A percentile compares a stretch with the other conserved stretches of the same genome.
Conservation (phyloP, 148 eudicot species). For the Dianthus caryophyllus region DNA sequence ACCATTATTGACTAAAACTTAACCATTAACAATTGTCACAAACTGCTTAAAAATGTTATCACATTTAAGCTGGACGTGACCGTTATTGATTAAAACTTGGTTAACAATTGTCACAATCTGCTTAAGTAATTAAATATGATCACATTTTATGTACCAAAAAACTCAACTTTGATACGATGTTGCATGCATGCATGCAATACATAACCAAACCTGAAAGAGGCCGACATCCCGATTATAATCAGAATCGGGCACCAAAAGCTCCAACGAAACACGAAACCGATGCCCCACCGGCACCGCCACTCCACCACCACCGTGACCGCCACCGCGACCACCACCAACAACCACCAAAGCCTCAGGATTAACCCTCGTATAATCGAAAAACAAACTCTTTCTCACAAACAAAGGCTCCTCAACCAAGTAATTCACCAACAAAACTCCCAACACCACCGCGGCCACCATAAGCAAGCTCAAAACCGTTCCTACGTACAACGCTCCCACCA, state of each 20-base stretch:
- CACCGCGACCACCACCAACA: slow-evolving; percentile 14
- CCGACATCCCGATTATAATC: slow-evolving; percentile 65
- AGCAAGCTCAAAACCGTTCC: slow-evolving; percentile 33
- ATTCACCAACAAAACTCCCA: slow-evolving; percentile 51
- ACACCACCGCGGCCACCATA: slow-evolving; percentile 36
- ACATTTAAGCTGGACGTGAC: too few species aligned
- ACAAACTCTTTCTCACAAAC: slow-evolving; percentile 34
- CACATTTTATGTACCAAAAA: too few species aligned
- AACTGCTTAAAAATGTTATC: too few species aligned
- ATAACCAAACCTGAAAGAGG: slow-evolving; percentile 70
- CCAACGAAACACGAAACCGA: slow-evolving; percentile 37
- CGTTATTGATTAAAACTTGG: too few species aligned
- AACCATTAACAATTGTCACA: too few species aligned
- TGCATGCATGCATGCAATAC: too few species aligned
- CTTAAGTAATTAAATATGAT: too few species aligned
- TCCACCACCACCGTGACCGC: background rate
- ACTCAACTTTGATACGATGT: too few species aligned
- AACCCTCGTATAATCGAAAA: slow-evolving; percentile 52
- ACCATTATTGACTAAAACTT: too few species aligned
- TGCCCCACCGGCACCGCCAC: slow-evolving; percentile 61
- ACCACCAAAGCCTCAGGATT: slow-evolving; percentile 47
- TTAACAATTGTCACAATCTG: too few species aligned
- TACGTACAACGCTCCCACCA: slow-evolving; percentile 47
- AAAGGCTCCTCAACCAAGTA: slow-evolving; percentile 71
- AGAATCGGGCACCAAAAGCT: slow-evolving; percentile 73